These are phyloP conservation scores for Gynandropsis gynandra DNA, from an alignment of 345 rosid genomes.

Conservation along the genomic window DNA sequence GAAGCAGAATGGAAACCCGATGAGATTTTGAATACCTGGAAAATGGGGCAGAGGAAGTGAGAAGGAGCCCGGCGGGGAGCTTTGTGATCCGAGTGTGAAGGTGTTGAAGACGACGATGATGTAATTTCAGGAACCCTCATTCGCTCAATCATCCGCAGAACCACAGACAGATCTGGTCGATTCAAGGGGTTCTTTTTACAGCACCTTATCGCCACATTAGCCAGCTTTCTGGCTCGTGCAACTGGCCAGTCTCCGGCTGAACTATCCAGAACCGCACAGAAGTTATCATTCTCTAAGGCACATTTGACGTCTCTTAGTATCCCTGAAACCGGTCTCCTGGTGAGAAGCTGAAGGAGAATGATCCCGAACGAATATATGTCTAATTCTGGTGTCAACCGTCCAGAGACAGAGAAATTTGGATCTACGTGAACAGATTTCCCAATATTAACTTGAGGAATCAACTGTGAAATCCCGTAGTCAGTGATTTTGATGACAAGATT, in stretches of 20 bases:
- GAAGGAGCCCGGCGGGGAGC: constrained; percentile 51
- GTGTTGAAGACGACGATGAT: constrained; percentile 25
- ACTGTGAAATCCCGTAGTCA: constrained; percentile 56
- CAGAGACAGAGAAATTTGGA: constrained; percentile 46
- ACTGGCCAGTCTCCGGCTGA: constrained; percentile 80
- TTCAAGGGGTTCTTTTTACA: constrained; percentile 39
- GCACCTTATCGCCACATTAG: constrained; percentile 61
- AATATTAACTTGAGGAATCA: constrained; percentile 34
- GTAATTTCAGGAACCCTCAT: constrained; percentile 31
- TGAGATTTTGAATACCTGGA: constrained; percentile 46
- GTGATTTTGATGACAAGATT: constrained; percentile 56
- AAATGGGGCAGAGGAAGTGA: constrained; percentile 85
- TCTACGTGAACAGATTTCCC: constrained; percentile 36
- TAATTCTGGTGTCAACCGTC: constrained; percentile 46
- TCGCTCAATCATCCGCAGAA: constrained; percentile 43
- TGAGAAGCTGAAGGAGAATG: constrained; percentile 65
- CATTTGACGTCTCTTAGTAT: constrained; percentile 50
- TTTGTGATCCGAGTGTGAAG: constrained; percentile 31
- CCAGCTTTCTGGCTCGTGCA: constrained; percentile 47
- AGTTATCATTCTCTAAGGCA: constrained; percentile 56
- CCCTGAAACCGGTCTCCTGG: constrained; percentile 48
- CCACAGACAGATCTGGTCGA: constrained; percentile 58
- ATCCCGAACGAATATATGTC: constrained; percentile 77
- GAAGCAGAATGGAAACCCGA: background rate
- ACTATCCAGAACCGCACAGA: constrained; percentile 46